Evolutionary conservation across 345 rosid species (phyloP).

Genomic region (Gynandropsis gynandra): DNA sequence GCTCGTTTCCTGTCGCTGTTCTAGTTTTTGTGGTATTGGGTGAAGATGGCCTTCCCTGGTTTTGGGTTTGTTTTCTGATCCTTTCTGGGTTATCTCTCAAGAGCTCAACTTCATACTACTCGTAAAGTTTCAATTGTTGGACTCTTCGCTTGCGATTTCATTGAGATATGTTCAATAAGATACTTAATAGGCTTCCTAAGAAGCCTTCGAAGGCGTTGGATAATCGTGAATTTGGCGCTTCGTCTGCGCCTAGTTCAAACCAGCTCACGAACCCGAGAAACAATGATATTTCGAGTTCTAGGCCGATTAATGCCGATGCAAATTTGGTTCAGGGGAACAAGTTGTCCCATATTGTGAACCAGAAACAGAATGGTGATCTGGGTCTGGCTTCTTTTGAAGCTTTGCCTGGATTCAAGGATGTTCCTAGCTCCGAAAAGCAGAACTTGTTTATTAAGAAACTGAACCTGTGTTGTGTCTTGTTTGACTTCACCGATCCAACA

Average conservation of each 20-base stretch:
- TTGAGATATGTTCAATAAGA: constrained; percentile 46
- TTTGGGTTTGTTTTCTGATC: constrained; percentile 14
- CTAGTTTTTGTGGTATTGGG: constrained; percentile 10
- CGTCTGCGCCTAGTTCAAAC: constrained; percentile 32
- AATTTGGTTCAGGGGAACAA: constrained; percentile 28
- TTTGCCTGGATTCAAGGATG: constrained; percentile 55
- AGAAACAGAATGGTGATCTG: constrained; percentile 28
- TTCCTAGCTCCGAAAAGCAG: constrained; percentile 49
- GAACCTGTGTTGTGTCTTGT: constrained; percentile 44
- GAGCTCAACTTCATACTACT: constrained; percentile 10
- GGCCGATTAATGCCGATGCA: constrained; percentile 22
- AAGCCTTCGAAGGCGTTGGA: constrained; percentile 50
- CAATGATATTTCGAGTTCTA: constrained; percentile 25
- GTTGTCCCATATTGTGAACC: constrained; percentile 20
- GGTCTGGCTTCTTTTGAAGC: constrained; percentile 34
- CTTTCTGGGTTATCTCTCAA: constrained; percentile 20
- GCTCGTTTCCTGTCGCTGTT: constrained; percentile 11
- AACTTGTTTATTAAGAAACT: constrained; percentile 49
- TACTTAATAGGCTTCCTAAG: constrained; percentile 52
- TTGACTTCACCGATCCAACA: constrained; percentile 52
- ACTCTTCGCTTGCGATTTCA: background rate
- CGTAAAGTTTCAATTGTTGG: background rate
- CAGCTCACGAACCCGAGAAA: constrained; percentile 26
- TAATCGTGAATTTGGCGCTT: constrained; percentile 33
- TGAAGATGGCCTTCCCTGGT: background rate